phyloP scores from a whole-genome alignment of 306 rosid species.

The Cicer arietinum region DNA sequence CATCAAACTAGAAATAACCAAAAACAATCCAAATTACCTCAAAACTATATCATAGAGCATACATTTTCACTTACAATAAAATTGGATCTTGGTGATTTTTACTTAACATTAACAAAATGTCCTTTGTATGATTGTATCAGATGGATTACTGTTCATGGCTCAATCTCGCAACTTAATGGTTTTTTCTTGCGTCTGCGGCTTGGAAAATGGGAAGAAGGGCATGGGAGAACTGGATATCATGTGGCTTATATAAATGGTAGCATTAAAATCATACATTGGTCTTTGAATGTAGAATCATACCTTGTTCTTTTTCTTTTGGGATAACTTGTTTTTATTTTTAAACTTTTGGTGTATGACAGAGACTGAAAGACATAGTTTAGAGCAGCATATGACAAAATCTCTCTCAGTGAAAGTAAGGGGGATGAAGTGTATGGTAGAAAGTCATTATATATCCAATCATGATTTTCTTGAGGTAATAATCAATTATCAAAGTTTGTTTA shows the following conservation, averaged over 20 bases:
- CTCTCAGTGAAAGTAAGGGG: constrained; percentile 70
- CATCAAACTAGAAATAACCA: background rate
- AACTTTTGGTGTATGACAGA: constrained; percentile 52
- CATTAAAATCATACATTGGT: constrained; percentile 32
- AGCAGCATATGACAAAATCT: constrained; percentile 51
- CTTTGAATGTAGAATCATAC: constrained; percentile 25
- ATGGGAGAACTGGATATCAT: constrained; percentile 79
- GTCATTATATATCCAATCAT: constrained; percentile 81
- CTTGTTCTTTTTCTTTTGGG: background rate
- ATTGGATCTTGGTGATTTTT: constrained; percentile 35
- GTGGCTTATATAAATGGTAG: constrained; percentile 88
- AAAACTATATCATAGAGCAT: too few relatives aligned
- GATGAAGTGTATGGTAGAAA: constrained; percentile 64
- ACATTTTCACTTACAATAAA: background rate
- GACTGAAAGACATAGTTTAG: constrained; percentile 45
- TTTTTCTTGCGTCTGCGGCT: constrained; percentile 89
- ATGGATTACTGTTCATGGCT: constrained; percentile 62
- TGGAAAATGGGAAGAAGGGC: constrained; percentile 89
- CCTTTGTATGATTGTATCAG: constrained; percentile 59
- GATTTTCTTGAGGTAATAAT: constrained; percentile 83
- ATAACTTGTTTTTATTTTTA: constrained; percentile 29
- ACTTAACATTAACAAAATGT: constrained; percentile 42
- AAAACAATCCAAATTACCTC: too few relatives aligned
- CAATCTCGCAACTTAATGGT: constrained; percentile 71
- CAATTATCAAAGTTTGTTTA: constrained; percentile 4